Evolutionary conservation across 257 asterid genomes (phyloP), one percentile per base, ranked within the genome.

Genomic region (Nicotiana otophora): DNA sequence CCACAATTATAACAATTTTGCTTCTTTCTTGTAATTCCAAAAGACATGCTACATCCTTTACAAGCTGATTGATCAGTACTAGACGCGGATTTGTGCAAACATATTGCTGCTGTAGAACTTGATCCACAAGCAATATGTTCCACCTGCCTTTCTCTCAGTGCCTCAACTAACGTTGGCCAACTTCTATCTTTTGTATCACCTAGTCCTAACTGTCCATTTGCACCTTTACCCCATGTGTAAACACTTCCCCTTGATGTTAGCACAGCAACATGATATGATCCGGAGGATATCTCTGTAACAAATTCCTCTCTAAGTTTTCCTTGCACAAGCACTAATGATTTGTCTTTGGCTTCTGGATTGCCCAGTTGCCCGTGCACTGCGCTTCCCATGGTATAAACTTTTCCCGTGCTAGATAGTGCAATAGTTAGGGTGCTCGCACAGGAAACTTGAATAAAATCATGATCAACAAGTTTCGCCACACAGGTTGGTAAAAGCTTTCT

Each of bases 1-100:
- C 92, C 92, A 4, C 92, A 89, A 26, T 89, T 88, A 80, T 89
- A 88, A 84, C 92, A 89, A 81, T 89, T 88, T 30, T 89, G 91
- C 62, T 89, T 89, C 83, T 89, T 89, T 81, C 87, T 86, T 2
- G 91, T 85, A 48, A 89, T 86, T 75, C 91, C 89, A 61, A 88
- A 89, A 64, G 85, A 75, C 54, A 86, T 65, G 55, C 66, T 84
- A 76, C 92, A 89, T 80, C 90, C 92, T 81, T 64, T 88, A 76
- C 92, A 89, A 66, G 85, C 61, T 28, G 90, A 85, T 78, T 89
- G 92, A 85, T 89, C 92, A 67, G 87, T 74, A 82, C 85, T 86
- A 83, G 86, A 86, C 42, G 83, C 77, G 4, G 92, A 88, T 62
- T 85, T 88, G 86, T 89, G 92, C 85, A 86, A 85, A 81, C 92